Base-by-base conservation (phyloP, 768 basidiomycete genomes). In the Porpolomopsis calyptriformis region DNA sequence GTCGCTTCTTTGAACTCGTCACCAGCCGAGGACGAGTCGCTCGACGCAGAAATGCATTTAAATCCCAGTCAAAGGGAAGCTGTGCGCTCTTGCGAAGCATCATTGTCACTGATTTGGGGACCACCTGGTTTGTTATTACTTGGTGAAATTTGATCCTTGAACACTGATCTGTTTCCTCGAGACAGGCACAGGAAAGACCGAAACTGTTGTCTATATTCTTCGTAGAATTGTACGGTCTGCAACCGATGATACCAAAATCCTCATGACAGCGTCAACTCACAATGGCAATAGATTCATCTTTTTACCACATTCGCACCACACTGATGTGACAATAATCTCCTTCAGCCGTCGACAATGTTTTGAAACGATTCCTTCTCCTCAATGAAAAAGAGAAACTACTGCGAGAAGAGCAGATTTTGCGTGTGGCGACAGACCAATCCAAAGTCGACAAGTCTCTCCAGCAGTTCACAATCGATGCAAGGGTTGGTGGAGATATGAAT, bases 231-330 rank as follows among this genome's bases (percentile, higher is more conserved):
- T 71, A 51, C 56, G 59, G 45, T 54, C 52, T 24, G 49, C 53
- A 57, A 48, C 50, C 50, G 54, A 57, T 39, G 53, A 50, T 35
- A 57, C 64, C 7, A 78, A 73, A 53, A 75, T 83, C 19, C 63
- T 82, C 20, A 80, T 82, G 79, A 79, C 80, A 0, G 80, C 81
- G 0, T 83, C 82, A 0, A 82, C 80, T 0, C 78, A 81, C 52
- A 82, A 82, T 48, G 80, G 80, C 76, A 53, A 50, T n/a, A 50
- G 48, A 24, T 24, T 36, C 29, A 20, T 26, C 14, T 8, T 31
- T 31, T 7, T 31, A 14, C 29, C 29, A 7, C 29, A 22, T 24
- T 9, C 23, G 6, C 26, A 29, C 14, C 23, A 6, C 34, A n/a
- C n/a, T n/a, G n/a, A n/a, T n/a, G n/a, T n/a, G n/a, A n/a, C 24